Conservation (phyloP, 2,329 filamentous ascomycete genomes). For the Aulographum hederae region DNA sequence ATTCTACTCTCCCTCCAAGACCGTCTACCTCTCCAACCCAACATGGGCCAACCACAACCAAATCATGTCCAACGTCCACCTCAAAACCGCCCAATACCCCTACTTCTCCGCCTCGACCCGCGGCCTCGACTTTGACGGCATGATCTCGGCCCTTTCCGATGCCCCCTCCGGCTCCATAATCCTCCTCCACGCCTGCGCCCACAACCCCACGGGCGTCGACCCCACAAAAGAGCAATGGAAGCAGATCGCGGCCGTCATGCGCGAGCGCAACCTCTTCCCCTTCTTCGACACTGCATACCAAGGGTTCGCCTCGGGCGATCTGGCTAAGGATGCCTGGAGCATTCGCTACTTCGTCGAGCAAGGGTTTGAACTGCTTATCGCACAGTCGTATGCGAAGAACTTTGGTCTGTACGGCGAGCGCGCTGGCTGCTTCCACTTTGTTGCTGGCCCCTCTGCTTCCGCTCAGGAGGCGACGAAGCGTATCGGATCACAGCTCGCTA, state of each 20-base stretch:
- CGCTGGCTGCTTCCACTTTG: conserved; percentile 88
- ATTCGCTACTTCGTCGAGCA: conserved; percentile 86
- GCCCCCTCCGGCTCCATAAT: conserved; percentile 72
- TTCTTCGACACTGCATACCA: conserved; percentile 99
- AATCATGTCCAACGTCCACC: conserved; percentile 82
- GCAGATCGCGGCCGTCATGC: conserved; percentile 63
- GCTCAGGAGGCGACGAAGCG: conserved; percentile 41
- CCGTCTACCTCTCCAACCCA: conserved; percentile 79
- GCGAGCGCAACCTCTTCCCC: conserved; percentile 69
- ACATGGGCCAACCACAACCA: conserved; percentile 99
- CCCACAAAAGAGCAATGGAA: conserved; percentile 90
- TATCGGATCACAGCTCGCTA: conserved; percentile 74
- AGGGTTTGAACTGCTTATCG: conserved; percentile 51
- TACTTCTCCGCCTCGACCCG: conserved; percentile 85
- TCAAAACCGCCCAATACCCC: conserved; percentile 67
- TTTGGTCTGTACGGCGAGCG: conserved; percentile 87
- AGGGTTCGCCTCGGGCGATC: conserved; percentile 85
- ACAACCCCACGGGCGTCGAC: conserved; percentile 96
- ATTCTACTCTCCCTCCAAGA: conserved; percentile 47
- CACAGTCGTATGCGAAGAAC: conserved; percentile 37
- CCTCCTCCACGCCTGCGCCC: conserved; percentile 84
- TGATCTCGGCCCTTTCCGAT: conserved; percentile 50
- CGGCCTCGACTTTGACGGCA: conserved; percentile 80
- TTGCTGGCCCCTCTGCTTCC: conserved; percentile 54
- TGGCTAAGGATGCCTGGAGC: conserved; percentile 73